A percentile compares a stretch with the other conserved stretches of the same genome.
Evolutionary conservation across 768 basidiomycete species (phyloP).

Genomic region (Boletus reticulatus): DNA sequence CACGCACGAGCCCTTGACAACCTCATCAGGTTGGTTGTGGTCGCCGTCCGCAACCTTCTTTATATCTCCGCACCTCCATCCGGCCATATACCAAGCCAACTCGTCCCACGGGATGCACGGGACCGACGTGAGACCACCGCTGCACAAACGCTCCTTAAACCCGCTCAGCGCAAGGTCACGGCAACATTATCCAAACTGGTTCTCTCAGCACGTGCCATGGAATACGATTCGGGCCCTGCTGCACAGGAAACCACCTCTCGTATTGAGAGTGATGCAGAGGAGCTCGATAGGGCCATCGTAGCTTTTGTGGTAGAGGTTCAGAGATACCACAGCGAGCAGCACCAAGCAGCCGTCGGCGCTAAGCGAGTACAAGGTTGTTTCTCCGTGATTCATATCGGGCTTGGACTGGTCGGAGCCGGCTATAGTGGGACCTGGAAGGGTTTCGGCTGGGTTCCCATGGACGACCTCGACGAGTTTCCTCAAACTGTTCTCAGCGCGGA

Average conservation of each 20-base stretch:
- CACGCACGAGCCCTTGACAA: constrained; percentile 60
- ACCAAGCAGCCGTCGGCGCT: constrained; percentile 22
- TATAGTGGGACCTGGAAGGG: constrained; percentile 78
- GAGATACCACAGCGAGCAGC: constrained; percentile 41
- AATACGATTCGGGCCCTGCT: constrained; percentile 70
- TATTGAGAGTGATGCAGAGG: constrained; percentile 73
- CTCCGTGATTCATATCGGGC: constrained; percentile 60
- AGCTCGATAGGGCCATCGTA: constrained; percentile 68
- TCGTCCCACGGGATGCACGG: constrained; percentile 49
- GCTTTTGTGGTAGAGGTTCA: constrained; percentile 73
- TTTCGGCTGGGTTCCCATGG: constrained; percentile 72
- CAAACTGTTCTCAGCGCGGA: constrained; percentile 48
- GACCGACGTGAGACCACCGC: constrained; percentile 43
- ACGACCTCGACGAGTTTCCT: constrained; percentile 47
- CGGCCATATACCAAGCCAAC: constrained; percentile 56
- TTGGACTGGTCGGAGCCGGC: constrained; percentile 80
- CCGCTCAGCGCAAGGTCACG: constrained; percentile 81
- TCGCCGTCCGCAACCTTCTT: constrained; percentile 77
- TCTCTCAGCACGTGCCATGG: constrained; percentile 85
- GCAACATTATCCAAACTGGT: constrained; percentile 88
- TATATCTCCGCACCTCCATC: constrained; percentile 61
- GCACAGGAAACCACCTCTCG: constrained; percentile 62
- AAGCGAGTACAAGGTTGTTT: constrained; percentile 66
- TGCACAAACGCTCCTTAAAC: constrained; percentile 65
- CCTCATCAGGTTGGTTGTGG: constrained; percentile 59